Conservation (phyloP, 148 eudicot genomes). For the Diospyros lotus region DNA sequence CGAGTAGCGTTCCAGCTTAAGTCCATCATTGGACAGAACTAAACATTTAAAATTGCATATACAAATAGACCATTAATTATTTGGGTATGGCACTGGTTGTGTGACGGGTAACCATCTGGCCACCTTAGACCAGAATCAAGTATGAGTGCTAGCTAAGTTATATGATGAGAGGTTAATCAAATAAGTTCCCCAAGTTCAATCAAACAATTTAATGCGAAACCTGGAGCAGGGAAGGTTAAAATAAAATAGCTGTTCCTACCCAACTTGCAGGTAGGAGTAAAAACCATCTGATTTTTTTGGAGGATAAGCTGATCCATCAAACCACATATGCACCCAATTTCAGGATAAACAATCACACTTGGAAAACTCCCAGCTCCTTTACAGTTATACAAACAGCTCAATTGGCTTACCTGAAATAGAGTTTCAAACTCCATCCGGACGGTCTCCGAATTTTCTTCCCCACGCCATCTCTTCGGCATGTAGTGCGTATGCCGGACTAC, state of each 20-base stretch:
- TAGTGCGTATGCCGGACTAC: constrained; percentile 83
- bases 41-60: background rate
- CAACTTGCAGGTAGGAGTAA: background rate
- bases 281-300: background rate
- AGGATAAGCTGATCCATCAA: background rate
- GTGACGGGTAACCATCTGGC: background rate
- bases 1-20: background rate
- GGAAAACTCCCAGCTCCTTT: no score
- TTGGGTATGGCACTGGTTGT: background rate
- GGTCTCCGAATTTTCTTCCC: constrained; percentile 67
- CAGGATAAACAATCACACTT: background rate
- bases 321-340: background rate
- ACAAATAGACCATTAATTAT: background rate
- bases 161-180: background rate
- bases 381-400: constrained; percentile 6
- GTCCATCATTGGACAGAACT: background rate
- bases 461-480: constrained; percentile 97
- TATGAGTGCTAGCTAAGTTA: background rate
- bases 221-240: background rate
- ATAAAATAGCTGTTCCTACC: background rate
- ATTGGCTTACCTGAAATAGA: constrained; percentile 68
- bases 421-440: constrained; percentile 83
- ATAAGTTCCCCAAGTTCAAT: background rate
- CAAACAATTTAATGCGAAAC: background rate
- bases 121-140: background rate